Evolutionary conservation across 2,329 filamentous ascomycete genomes (phyloP).

Genomic region (Aureobasidium subglaciale): DNA sequence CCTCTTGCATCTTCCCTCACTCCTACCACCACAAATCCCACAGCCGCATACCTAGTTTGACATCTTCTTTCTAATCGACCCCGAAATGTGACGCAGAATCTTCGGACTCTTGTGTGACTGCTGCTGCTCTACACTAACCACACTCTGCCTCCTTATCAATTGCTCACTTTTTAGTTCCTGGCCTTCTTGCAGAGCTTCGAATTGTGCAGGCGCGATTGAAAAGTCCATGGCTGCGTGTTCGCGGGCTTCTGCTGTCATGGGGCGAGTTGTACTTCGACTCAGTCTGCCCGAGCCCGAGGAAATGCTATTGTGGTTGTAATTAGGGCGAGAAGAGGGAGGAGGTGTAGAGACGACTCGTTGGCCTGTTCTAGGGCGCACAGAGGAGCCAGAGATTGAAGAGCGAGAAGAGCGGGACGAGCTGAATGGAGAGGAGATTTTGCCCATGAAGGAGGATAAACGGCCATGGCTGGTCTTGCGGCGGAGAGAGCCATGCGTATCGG

Average conservation of each 20-base stretch:
- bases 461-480: not conserved
- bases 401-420: not conserved
- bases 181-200: not conserved
- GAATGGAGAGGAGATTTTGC: not conserved
- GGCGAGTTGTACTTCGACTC: not conserved
- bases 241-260: not conserved
- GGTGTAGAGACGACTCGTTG: not conserved
- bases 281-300: not conserved
- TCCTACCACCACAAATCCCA: not conserved
- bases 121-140: not conserved
- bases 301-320: not conserved
- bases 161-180: not conserved
- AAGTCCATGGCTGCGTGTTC: not conserved
- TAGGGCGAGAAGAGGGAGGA: not conserved
- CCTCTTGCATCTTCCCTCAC: too few relatives aligned
- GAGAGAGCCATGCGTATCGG: not conserved
- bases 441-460: not conserved
- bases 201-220: not conserved
- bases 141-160: not conserved
- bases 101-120: not conserved
- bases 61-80: conserved; percentile 4
- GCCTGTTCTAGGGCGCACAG: not conserved
- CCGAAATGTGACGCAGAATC: not conserved
- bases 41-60: not conserved
- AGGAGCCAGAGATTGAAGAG: not conserved